Evolutionary conservation across 169 alveolate genomes (phyloP).

Genomic region (Plasmodium vivax): DNA sequence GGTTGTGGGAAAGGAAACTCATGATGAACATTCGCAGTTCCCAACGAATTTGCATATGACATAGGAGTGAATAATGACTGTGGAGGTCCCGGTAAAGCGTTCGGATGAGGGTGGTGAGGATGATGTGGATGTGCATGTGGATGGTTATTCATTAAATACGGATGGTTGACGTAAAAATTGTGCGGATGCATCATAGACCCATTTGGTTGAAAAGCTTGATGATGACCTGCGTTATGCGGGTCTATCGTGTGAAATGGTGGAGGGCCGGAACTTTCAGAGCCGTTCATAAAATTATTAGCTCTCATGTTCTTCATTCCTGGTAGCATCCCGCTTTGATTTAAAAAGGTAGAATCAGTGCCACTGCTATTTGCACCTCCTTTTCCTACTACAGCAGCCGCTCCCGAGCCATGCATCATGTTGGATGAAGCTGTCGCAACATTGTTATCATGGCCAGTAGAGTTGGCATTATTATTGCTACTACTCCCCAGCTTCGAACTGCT

Average conservation of each 20-base stretch:
- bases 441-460: conserved; percentile 4
- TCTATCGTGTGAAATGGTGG: conserved; percentile 23
- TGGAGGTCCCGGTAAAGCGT: conserved; percentile 33
- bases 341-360: conserved; percentile 6
- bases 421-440: not conserved
- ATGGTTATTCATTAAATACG: conserved; percentile 23
- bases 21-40: conserved; percentile 41
- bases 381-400: not conserved
- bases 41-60: not conserved
- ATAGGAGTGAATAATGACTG: conserved; percentile 47
- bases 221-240: conserved; percentile 10
- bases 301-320: conserved; percentile 24
- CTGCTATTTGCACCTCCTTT: not conserved
- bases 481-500: not conserved
- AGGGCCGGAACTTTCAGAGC: conserved; percentile 42
- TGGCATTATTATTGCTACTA: not conserved
- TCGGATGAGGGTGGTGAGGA: conserved; percentile 52
- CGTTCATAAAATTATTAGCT: conserved; percentile 32
- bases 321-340: conserved; percentile 28
- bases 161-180: conserved; percentile 20
- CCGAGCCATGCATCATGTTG: not conserved
- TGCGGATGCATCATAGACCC: conserved; percentile 63
- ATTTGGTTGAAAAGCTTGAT: conserved; percentile 46
- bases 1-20: conserved; percentile 52
- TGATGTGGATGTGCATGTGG: not conserved